Evolutionary conservation across 2,329 filamentous ascomycete genomes (phyloP).

Genomic region (Claviceps sp.): DNA sequence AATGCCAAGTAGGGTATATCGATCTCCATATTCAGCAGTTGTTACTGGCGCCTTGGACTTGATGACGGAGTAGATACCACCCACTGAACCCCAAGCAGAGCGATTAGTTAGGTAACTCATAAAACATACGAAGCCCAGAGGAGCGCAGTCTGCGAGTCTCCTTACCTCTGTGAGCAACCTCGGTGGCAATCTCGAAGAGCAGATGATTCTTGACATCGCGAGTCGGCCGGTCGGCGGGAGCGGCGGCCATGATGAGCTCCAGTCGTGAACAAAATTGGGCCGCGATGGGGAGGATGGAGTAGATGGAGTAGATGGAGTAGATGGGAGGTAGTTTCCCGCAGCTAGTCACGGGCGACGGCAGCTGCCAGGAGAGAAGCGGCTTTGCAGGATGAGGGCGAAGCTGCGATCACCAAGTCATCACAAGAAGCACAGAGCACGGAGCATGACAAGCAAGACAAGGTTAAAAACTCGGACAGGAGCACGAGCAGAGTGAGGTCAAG

Average conservation of each 20-base stretch:
- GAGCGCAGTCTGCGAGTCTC: slow-evolving; percentile 11
- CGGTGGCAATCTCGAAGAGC: slow-evolving; percentile 92
- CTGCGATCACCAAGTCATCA: background rate
- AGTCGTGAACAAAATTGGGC: background rate
- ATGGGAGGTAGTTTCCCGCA: background rate
- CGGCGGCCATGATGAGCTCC: slow-evolving; percentile 28
- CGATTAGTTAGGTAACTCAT: background rate
- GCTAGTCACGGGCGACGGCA: background rate
- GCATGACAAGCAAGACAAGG: background rate
- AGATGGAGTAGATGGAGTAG: background rate
- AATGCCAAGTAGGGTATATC: slow-evolving; percentile 89
- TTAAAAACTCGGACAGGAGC: background rate
- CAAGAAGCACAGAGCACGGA: background rate
- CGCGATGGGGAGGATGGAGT: background rate
- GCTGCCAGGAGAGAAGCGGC: background rate
- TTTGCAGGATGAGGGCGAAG: background rate
- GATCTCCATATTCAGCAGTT: slow-evolving; percentile 94
- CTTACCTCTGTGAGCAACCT: slow-evolving; percentile 88
- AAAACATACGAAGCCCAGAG: background rate
- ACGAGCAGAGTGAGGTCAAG: background rate
- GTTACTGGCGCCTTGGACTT: slow-evolving; percentile 98
- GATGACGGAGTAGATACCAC: slow-evolving; percentile 97
- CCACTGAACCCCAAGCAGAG: slow-evolving; percentile 43
- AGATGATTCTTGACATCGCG: slow-evolving; percentile 87
- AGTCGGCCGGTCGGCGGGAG: slow-evolving; percentile 30